Evolutionary conservation across 73 alveolate species (phyloP).

Genomic region (Paramecium octaurelia): DNA sequence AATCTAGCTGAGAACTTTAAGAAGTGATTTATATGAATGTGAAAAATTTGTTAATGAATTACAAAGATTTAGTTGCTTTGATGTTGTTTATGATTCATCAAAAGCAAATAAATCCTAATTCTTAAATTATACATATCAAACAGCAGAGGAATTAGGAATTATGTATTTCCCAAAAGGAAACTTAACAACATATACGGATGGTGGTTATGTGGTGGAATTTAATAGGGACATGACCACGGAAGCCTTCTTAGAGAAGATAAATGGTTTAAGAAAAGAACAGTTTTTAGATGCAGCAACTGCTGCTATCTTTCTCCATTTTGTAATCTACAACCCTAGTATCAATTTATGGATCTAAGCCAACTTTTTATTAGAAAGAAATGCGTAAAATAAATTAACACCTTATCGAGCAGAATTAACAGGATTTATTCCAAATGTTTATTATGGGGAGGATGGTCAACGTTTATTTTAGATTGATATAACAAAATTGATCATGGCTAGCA

Average conservation of each 20-base stretch:
- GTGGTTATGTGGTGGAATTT: constrained; percentile 10
- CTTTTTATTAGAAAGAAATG: constrained; percentile 27
- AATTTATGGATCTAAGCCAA: neutral
- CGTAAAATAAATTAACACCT: neutral
- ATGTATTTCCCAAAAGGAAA: neutral
- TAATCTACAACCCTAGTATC: neutral
- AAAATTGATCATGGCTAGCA: neutral
- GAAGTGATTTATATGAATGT: neutral
- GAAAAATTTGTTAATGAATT: neutral
- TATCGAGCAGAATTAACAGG: neutral
- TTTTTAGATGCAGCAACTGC: neutral
- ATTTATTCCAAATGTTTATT: constrained; percentile 16
- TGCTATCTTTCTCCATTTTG: neutral
- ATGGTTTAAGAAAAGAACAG: neutral
- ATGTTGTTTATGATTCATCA: neutral
- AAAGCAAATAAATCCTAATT: neutral
- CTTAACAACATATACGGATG: neutral
- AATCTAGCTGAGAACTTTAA: neutral
- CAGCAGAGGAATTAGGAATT: constrained; percentile 35
- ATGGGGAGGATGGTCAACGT: neutral
- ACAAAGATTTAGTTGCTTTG: neutral
- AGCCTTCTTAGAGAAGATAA: neutral
- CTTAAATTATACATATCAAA: neutral
- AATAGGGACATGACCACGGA: constrained; percentile 15
- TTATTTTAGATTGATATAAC: neutral